Base-by-base conservation (phyloP, 164 flowering plant genomes). In the Euptelea pleiosperma region DNA sequence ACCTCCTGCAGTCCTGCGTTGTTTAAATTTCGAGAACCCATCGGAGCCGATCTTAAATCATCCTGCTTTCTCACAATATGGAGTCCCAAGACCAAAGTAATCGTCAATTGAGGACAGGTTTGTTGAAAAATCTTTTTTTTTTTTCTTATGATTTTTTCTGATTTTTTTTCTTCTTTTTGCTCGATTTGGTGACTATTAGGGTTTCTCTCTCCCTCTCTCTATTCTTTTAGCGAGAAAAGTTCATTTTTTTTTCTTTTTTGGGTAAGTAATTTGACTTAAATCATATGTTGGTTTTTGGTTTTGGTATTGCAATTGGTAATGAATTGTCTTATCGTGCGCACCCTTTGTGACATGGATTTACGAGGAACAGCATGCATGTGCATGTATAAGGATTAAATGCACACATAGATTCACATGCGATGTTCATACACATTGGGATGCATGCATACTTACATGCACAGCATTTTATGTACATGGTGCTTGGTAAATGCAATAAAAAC, bases 51-150 rank as follows among this genome's bases (percentile, higher is more conserved):
- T 42, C 14, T 48, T 57, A 25, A 34, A 52, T 65, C 31, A 18
- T 30, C 43, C 9, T 26, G 5, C 15, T 22, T 46, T 45, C 29
- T 39, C 61, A 52, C 40, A 21, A 19, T 3, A 72, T 72, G 76
- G 79, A 69, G 54, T 68, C 73, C n/a, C 25, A 61, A 43, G 63
- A 65, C 22, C 43, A 51, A 43, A 61, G 55, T 57, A 63, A 66
- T 63, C 70, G 70, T 24, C 71, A 63, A 45, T 60, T 69, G 54
- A 59, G 18, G 26, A 52, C 34, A 66, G 79, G 79, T 75, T 53
- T 37, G 40, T 51, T 57, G 15, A 11, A 6, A 0, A 8, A 46
- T 16, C 15, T 3, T 12, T 9, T 28, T 37, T 61, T 24, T 46
- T 25, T 42, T 12, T 14, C 42, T 53, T 6, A 0, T 16, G 21